These are phyloP conservation scores for Globisporangium echinulatum DNA, from an alignment of 352 stramenopile genomes.

Conservation along the genomic window DNA sequence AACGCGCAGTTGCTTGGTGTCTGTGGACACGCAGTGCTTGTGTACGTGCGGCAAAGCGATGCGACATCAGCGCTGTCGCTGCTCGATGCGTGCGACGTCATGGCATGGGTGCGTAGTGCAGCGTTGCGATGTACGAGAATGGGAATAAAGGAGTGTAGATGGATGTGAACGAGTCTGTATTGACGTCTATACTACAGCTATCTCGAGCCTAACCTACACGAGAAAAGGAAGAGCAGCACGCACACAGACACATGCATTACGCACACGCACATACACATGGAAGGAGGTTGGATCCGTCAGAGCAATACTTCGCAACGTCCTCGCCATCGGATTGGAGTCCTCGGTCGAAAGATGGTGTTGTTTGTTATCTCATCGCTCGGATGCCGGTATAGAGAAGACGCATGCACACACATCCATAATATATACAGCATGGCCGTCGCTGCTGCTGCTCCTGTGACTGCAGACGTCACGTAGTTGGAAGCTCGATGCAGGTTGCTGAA, in stretches of 20 bases:
- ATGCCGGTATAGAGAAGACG: constrained; percentile 3
- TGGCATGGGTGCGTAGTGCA: constrained; percentile 2
- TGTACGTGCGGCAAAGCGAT: constrained; percentile 5
- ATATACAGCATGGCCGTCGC: background rate
- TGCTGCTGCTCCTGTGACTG: background rate
- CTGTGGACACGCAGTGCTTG: constrained; percentile 19
- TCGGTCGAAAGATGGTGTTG: constrained; percentile 42
- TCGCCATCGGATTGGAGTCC: constrained; percentile 31
- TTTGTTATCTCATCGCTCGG: constrained; percentile 27
- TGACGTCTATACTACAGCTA: too few relatives aligned
- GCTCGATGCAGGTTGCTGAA: too few relatives aligned
- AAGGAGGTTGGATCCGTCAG: constrained; percentile 19
- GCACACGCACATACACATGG: background rate
- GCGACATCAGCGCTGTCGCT: constrained; percentile 25
- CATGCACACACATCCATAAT: constrained; percentile 1
- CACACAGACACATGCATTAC: background rate
- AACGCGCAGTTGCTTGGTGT: constrained; percentile 16
- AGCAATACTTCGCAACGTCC: constrained; percentile 21
- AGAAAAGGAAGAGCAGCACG: too few relatives aligned
- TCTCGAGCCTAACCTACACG: too few relatives aligned
- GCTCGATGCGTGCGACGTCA: constrained; percentile 30
- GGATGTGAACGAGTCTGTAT: too few relatives aligned
- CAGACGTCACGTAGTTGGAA: too few relatives aligned
- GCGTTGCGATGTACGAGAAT: too few relatives aligned
- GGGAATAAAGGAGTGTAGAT: too few relatives aligned